phyloP scores from a whole-genome alignment of 129 eudicot species.

The Solidago caesia region DNA sequence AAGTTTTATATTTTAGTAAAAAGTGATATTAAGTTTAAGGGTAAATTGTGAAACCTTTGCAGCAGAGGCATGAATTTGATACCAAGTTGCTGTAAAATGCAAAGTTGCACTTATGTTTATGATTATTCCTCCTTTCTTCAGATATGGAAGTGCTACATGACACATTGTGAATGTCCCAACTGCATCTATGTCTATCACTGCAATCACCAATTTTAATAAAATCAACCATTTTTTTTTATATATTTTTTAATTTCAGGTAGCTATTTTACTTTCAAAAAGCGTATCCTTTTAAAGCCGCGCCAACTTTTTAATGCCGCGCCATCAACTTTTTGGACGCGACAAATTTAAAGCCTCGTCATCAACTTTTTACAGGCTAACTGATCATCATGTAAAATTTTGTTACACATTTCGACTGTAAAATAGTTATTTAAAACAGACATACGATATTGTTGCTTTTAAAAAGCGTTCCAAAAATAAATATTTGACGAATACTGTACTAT shows the following conservation, averaged over 20 bases:
- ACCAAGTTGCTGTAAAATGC: conserved; percentile 61
- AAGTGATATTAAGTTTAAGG: background rate
- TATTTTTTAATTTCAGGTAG: too few species aligned
- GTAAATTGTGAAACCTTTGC: conserved; percentile 44
- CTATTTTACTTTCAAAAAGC: too few species aligned
- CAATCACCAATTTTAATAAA: conserved; percentile 2
- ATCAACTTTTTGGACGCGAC: too few species aligned
- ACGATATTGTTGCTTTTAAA: background rate
- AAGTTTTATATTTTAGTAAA: background rate
- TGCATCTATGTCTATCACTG: conserved; percentile 58
- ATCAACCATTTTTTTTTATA: too few species aligned
- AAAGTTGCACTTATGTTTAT: conserved; percentile 61
- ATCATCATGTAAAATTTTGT: too few species aligned
- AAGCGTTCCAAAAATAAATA: background rate
- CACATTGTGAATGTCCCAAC: conserved; percentile 68
- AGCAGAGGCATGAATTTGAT: conserved; percentile 60
- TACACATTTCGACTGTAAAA: too few species aligned
- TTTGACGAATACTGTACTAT: background rate
- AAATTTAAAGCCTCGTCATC: too few species aligned
- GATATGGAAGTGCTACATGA: conserved; percentile 46
- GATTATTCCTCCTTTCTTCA: conserved; percentile 48
- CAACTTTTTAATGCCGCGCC: too few species aligned
- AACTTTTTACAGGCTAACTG: too few species aligned
- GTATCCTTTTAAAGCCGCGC: too few species aligned
- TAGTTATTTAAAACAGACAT: too few species aligned